Conservation (phyloP, 495 filamentous ascomycete species). For the Penicillium paradoxum region DNA sequence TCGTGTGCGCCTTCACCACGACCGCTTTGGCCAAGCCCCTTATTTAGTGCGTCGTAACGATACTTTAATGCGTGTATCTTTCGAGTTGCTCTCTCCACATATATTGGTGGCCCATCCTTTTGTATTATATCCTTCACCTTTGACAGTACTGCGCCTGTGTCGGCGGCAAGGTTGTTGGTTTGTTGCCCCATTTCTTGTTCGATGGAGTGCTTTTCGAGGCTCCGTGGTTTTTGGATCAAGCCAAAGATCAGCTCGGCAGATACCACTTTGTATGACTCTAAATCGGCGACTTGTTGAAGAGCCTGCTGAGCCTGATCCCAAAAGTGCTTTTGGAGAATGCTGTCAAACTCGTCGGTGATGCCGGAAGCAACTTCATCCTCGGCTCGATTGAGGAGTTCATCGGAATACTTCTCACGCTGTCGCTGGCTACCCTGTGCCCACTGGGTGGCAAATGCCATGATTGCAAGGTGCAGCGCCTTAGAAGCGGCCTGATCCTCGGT, state of each 20-base stretch:
- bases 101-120: conserved; percentile 32
- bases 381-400: not conserved
- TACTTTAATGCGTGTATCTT: conserved; percentile 22
- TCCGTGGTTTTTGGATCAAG: conserved; percentile 27
- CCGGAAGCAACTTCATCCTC: not conserved
- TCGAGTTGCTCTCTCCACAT: conserved; percentile 31
- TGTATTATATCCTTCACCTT: conserved; percentile 25
- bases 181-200: not conserved
- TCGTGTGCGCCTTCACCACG: not conserved
- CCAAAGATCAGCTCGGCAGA: conserved; percentile 36
- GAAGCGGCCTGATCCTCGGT: conserved; percentile 29
- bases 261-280: conserved; percentile 35
- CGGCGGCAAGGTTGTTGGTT: not conserved
- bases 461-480: conserved; percentile 28
- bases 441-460: conserved; percentile 40
- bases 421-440: conserved; percentile 27
- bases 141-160: not conserved
- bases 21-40: conserved; percentile 6
- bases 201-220: not conserved
- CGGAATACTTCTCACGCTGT: conserved; percentile 7
- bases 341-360: conserved; percentile 20
- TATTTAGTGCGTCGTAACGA: conserved; percentile 12
- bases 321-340: conserved; percentile 27
- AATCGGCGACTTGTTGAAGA: conserved; percentile 27
- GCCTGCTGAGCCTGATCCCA: conserved; percentile 35